A percentile compares a stretch with the other conserved stretches of the same genome.
phyloP scores from a whole-genome alignment of 1,284 basidiomycete species.

The Marasmius oreades region DNA sequence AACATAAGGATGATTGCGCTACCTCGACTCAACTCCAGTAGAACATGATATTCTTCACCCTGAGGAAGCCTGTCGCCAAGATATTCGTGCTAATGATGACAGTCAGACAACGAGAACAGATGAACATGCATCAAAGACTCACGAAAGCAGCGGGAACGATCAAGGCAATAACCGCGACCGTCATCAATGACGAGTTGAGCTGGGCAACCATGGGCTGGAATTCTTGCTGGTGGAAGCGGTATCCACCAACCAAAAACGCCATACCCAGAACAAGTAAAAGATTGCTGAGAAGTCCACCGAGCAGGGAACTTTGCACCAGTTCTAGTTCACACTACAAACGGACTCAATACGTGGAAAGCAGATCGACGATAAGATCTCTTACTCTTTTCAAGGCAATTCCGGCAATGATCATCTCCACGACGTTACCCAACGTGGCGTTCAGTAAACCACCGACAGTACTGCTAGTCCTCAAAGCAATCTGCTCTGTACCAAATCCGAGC shows the following conservation, averaged over 20 bases:
- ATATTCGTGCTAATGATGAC: conserved; percentile 33
- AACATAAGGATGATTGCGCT: conserved; percentile 52
- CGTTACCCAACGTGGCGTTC: conserved; percentile 62
- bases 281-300: conserved; percentile 63
- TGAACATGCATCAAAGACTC: conserved; percentile 22
- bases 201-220: conserved; percentile 63
- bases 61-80: conserved; percentile 31
- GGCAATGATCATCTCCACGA: conserved; percentile 50
- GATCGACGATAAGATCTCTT: conserved; percentile 11
- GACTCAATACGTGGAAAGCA: conserved; percentile 32
- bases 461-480: conserved; percentile 53
- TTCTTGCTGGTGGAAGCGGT: conserved; percentile 60
- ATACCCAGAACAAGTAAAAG: conserved; percentile 65
- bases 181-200: conserved; percentile 60
- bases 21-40: conserved; percentile 42
- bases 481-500: conserved; percentile 65
- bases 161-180: conserved; percentile 54
- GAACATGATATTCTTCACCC: conserved; percentile 33
- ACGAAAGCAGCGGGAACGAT: conserved; percentile 64
- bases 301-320: conserved; percentile 61
- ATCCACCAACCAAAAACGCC: conserved; percentile 54
- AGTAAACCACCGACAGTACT: conserved; percentile 58
- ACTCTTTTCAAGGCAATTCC: conserved; percentile 39
- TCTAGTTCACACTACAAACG: conserved; percentile 52
- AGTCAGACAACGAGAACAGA: neutral